Conservation (phyloP, 129 eudicot species). For the Kitagawia praeruptora region DNA sequence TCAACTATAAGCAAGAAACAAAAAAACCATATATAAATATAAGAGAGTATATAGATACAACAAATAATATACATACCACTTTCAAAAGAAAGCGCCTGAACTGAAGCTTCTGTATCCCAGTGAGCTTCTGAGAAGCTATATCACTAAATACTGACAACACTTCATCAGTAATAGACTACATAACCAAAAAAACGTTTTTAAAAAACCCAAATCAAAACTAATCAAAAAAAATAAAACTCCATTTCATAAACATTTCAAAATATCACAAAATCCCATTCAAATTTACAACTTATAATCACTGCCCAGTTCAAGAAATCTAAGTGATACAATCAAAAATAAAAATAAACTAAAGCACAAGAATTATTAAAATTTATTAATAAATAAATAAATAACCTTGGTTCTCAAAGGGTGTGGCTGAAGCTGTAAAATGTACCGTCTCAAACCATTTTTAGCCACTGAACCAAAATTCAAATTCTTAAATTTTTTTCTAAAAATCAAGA, state of each 20-base stretch:
- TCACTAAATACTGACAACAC: constrained; percentile 81
- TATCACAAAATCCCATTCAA: neutral
- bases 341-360: neutral
- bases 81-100: constrained; percentile 78
- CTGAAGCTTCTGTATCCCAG: constrained; percentile 85
- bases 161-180: constrained; percentile 47
- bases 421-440: constrained; percentile 61
- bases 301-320: constrained; percentile 9
- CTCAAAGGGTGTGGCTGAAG: constrained; percentile 83
- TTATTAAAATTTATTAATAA: too few relatives aligned
- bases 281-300: constrained; percentile 14
- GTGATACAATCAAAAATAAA: neutral
- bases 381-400: constrained; percentile 45
- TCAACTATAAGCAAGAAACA: too few relatives aligned
- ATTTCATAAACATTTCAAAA: neutral
- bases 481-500: neutral
- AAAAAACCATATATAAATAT: too few relatives aligned
- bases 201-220: constrained; percentile 8
- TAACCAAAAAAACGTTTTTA: neutral
- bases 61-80: neutral
- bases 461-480: constrained; percentile 23
- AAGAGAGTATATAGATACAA: too few relatives aligned
- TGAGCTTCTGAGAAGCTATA: constrained; percentile 75
- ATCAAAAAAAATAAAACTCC: neutral
- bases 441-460: constrained; percentile 71